These are phyloP conservation scores for Hibiscus trionum DNA, from an alignment of 345 rosid species.

Conservation along the genomic window DNA sequence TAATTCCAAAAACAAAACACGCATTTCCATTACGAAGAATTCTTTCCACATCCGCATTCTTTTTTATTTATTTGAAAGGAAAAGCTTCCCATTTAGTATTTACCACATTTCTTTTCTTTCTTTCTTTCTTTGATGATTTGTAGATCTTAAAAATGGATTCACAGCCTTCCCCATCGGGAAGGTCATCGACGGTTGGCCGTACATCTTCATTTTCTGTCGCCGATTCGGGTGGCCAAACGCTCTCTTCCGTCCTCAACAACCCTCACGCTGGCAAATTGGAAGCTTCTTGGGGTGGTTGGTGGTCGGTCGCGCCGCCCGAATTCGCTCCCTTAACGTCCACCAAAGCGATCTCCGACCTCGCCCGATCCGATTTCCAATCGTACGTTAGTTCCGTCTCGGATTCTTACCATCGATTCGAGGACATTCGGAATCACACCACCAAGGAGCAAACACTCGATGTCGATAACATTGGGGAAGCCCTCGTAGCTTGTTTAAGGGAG, in stretches of 20 bases:
- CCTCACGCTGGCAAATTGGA: constrained; percentile 74
- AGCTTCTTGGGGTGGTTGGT: constrained; percentile 77
- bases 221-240: constrained; percentile 56
- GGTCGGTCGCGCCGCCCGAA: constrained; percentile 74
- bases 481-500: constrained; percentile 84
- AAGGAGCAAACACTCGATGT: constrained; percentile 40
- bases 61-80: too few relatives aligned
- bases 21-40: too few relatives aligned
- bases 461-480: constrained; percentile 61
- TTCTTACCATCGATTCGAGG: constrained; percentile 68
- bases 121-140: constrained; percentile 20
- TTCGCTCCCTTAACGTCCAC: constrained; percentile 60
- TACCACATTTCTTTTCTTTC: not conserved
- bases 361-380: constrained; percentile 70
- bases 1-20: too few relatives aligned
- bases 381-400: constrained; percentile 67
- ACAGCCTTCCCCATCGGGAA: constrained; percentile 54
- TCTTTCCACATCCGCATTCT: too few relatives aligned
- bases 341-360: constrained; percentile 46
- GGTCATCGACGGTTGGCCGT: constrained; percentile 33
- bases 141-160: constrained; percentile 44
- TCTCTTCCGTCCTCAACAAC: constrained; percentile 75
- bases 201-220: constrained; percentile 35
- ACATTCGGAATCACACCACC: constrained; percentile 56
- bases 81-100: not conserved